Conservation (phyloP, 164 flowering plant genomes). For the Vitis riparia region DNA sequence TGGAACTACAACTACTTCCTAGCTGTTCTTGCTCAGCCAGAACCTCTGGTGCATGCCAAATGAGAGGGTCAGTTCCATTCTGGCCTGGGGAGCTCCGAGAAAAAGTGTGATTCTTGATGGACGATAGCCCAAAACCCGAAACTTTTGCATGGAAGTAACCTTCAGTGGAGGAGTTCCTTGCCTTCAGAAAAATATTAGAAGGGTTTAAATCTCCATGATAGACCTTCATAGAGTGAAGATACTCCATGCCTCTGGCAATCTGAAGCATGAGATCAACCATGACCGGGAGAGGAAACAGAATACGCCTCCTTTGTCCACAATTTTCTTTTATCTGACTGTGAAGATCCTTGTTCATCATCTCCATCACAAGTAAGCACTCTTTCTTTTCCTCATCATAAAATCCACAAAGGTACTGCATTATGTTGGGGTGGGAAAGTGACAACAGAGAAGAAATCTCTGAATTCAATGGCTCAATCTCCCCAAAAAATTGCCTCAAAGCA, state of each 20-base stretch:
- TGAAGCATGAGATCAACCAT: conserved; percentile 85
- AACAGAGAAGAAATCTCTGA: conserved; percentile 54
- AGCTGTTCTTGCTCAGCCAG: conserved; percentile 56
- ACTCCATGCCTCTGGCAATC: conserved; percentile 94
- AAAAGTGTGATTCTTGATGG: conserved; percentile 21
- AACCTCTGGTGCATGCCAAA: conserved; percentile 95
- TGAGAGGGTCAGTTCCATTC: conserved; percentile 32
- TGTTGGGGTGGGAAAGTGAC: conserved; percentile 65
- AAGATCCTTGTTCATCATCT: conserved; percentile 70
- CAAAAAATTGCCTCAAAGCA: conserved; percentile 57
- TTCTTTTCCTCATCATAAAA: conserved; percentile 77
- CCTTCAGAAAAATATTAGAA: conserved; percentile 53
- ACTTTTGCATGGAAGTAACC: conserved; percentile 66
- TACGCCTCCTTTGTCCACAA: conserved; percentile 45
- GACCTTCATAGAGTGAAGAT: conserved; percentile 65
- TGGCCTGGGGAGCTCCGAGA: conserved; percentile 23
- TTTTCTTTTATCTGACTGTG: conserved; percentile 52
- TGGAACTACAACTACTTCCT: conserved; percentile 19
- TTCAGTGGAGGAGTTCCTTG: conserved; percentile 45
- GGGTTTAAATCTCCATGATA: conserved; percentile 81
- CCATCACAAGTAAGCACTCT: conserved; percentile 72
- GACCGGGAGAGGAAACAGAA: conserved; percentile 64
- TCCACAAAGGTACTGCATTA: conserved; percentile 53
- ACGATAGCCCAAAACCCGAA: conserved; percentile 62
- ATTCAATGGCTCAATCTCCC: conserved; percentile 40